Evolutionary conservation across 2,329 filamentous ascomycete genomes (phyloP).

Genomic region (Trichoderma atrobrunneum): DNA sequence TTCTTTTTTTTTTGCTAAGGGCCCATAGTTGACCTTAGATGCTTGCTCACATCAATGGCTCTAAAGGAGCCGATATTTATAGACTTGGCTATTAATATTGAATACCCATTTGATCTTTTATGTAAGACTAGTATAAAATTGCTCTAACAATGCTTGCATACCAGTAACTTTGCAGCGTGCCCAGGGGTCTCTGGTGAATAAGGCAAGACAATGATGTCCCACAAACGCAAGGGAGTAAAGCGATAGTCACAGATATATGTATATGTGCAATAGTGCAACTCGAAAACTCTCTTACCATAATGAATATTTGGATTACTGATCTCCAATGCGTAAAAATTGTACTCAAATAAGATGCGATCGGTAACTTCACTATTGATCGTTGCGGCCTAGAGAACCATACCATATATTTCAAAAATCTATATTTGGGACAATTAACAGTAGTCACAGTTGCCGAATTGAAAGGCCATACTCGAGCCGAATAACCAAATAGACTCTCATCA

Average conservation of each 20-base stretch:
- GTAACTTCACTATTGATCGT: background rate
- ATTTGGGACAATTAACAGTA: background rate
- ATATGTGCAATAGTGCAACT: background rate
- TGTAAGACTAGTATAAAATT: background rate
- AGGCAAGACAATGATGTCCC: background rate
- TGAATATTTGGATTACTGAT: background rate
- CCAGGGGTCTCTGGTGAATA: background rate
- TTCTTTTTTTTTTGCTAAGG: background rate
- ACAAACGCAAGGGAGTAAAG: background rate
- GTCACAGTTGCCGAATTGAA: background rate
- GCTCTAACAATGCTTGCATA: background rate
- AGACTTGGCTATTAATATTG: background rate
- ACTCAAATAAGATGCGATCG: background rate
- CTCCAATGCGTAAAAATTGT: background rate
- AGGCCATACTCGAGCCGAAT: background rate
- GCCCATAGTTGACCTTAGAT: background rate
- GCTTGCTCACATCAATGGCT: background rate
- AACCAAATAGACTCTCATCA: background rate
- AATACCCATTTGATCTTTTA: background rate
- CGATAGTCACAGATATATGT: background rate
- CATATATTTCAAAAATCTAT: background rate
- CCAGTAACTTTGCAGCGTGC: background rate
- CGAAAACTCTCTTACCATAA: background rate
- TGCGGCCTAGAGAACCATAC: background rate
- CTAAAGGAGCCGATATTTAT: background rate